Evolutionary conservation across 371 early-diverging fungal genomes (phyloP), one percentile per base, ranked within the genome.

Genomic region (Dinochytrium kinnereticum): DNA sequence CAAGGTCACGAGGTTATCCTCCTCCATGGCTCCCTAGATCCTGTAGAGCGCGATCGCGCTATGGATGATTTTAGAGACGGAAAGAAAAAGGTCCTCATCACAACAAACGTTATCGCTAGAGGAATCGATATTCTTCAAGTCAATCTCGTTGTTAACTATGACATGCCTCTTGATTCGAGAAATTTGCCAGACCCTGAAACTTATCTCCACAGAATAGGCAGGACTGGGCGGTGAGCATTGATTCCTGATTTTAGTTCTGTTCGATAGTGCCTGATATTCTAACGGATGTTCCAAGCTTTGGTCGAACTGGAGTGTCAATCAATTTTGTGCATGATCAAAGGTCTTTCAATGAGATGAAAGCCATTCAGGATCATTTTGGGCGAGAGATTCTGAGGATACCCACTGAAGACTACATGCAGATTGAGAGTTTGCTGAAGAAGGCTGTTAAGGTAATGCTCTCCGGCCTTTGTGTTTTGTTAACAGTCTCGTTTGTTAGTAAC

Each of bases 51-150:
- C 76, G 99, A 99, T 84, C 76, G 79, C 15, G 91, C 94, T n/a
- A 96, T 99, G 87, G 93, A 95, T 76, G 91, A 91, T 7, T 99
- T 98, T 90, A 91, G 96, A 64, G 81, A 87, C 3, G 98, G 98
- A 39, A 84, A 89, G 59, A 91, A 91, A 81, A 98, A 98, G 85
- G 98, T 98, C 0, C 84, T 99, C 65, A 92, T 98, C 51, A 93
- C 98, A 19, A 99, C 99, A 37, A 98, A 98, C 72, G 94, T 99
- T 0, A 82, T 99, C 61, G 93, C 98, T 1, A 93, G 99, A 66
- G 99, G 99, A 64, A 96, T 99, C 80, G 99, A 99, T 82, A 93
- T 97, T 77, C 86, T 88, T 26, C 96, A 98, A 79, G 98, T 99
- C 68, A 95, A 93, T 74, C 84, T 99, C 75, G 99, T 99, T 30